Conservation (phyloP, 768 basidiomycete species). For the Russula olivacea region DNA sequence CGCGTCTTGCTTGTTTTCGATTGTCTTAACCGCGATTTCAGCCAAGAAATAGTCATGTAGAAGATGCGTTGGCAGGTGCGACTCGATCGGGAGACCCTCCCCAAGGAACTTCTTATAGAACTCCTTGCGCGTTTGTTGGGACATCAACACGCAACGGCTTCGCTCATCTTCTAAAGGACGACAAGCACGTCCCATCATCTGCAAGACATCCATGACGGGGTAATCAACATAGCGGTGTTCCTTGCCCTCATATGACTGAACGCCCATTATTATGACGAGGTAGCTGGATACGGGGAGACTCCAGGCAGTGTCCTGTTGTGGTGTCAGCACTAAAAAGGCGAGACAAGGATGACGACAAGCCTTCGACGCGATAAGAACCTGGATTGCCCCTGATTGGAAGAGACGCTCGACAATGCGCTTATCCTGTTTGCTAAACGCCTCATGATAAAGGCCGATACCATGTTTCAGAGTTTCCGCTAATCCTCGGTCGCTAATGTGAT, state of each 20-base stretch:
- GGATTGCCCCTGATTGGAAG: conserved; percentile 92
- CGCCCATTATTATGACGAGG: conserved; percentile 99
- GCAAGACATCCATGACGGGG: conserved; percentile 95
- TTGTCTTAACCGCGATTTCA: conserved; percentile 97
- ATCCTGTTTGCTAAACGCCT: conserved; percentile 87
- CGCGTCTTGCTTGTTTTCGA: conserved; percentile 98
- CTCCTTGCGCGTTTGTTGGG: conserved; percentile 95
- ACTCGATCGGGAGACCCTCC: conserved; percentile 97
- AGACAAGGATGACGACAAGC: conserved; percentile 36
- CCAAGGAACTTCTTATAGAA: conserved; percentile 98
- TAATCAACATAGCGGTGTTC: conserved; percentile 98
- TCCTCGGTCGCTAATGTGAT: conserved; percentile 69
- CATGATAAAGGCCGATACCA: conserved; percentile 94
- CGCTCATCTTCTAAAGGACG: conserved; percentile 82
- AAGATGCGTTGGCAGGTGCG: conserved; percentile 81
- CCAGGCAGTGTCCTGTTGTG: conserved; percentile 85
- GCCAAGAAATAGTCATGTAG: conserved; percentile 97
- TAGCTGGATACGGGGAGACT: conserved; percentile 88
- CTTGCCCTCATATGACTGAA: conserved; percentile 92
- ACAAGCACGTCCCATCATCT: conserved; percentile 99
- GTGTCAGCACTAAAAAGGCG: neutral
- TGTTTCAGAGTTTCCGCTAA: conserved; percentile 78
- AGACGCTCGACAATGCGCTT: conserved; percentile 89
- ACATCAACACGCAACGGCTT: conserved; percentile 94
- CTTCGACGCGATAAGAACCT: conserved; percentile 91